phyloP scores from a whole-genome alignment of 1,284 basidiomycete species.

The Cystobasidium sp. region DNA sequence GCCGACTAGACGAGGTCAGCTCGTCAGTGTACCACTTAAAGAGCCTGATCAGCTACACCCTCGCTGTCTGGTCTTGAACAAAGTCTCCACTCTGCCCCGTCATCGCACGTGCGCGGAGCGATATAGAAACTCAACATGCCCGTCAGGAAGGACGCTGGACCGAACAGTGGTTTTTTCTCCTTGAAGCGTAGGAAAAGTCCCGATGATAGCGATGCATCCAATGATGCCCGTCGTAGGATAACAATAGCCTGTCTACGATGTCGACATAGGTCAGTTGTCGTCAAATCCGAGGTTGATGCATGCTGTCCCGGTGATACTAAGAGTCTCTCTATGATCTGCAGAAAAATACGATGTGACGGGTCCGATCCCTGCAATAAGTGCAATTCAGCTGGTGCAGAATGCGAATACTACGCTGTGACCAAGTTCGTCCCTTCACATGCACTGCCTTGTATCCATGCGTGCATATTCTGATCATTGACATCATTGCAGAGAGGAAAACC shows the following conservation, averaged over 20 bases:
- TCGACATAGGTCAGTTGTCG: constrained; percentile 21
- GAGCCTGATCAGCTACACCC: too few relatives aligned
- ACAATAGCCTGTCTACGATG: constrained; percentile 38
- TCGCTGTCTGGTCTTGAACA: too few relatives aligned
- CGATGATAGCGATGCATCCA: constrained; percentile 18
- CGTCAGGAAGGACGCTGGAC: background rate
- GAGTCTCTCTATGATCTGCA: background rate
- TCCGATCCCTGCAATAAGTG: constrained; percentile 30
- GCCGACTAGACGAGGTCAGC: too few relatives aligned
- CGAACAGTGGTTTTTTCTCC: constrained; percentile 9
- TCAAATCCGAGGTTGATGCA: background rate
- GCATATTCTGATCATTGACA: background rate
- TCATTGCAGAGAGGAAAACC: constrained; percentile 37
- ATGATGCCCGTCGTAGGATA: constrained; percentile 23
- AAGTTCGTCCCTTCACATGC: constrained; percentile 12
- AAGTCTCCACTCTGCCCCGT: background rate
- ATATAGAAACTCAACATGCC: constrained; percentile 2
- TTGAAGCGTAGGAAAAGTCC: constrained; percentile 27
- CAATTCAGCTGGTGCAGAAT: background rate
- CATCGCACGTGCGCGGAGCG: background rate
- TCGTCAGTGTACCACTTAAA: too few relatives aligned
- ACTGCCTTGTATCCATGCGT: background rate
- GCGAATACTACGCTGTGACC: constrained; percentile 24
- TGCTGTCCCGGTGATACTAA: background rate
- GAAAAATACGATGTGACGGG: constrained; percentile 43